phyloP scores from a whole-genome alignment of 805 yeast species.

The Zygoascus tannicola region DNA sequence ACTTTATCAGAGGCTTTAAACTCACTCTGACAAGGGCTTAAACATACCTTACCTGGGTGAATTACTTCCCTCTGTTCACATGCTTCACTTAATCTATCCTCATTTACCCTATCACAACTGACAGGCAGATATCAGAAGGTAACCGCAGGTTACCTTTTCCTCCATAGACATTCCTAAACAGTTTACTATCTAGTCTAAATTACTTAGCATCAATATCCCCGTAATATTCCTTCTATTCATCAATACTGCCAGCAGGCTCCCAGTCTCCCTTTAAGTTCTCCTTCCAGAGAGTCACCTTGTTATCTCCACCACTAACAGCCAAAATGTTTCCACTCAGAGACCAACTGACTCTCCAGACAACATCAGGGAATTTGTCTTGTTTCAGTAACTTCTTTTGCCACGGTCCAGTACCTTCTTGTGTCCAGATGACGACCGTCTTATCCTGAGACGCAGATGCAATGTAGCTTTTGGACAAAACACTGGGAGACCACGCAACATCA shows the following conservation, averaged over 20 bases:
- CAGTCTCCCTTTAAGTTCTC: slow-evolving; percentile 87
- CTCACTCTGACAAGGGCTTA: too few species aligned
- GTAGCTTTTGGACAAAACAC: slow-evolving; percentile 74
- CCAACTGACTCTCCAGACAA: slow-evolving; percentile 98
- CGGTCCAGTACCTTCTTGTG: slow-evolving; percentile 56
- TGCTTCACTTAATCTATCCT: too few species aligned
- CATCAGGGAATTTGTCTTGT: slow-evolving; percentile 85
- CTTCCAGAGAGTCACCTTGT: slow-evolving; percentile 92
- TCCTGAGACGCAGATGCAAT: slow-evolving; percentile 97
- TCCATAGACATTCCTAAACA: too few species aligned
- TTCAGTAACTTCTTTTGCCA: slow-evolving; percentile 79
- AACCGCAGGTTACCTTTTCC: too few species aligned
- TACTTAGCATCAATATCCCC: too few species aligned
- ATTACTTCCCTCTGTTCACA: too few species aligned
- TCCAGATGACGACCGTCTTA: slow-evolving; percentile 90
- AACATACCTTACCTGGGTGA: too few species aligned
- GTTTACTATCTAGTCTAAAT: too few species aligned
- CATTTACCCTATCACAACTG: too few species aligned
- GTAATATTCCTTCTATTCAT: slow-evolving; percentile 57
- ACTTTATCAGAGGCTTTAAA: slow-evolving; percentile 8
- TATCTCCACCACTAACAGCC: slow-evolving; percentile 95
- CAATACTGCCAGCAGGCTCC: slow-evolving; percentile 97
- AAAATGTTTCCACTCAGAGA: slow-evolving; percentile 89
- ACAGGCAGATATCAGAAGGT: too few species aligned
- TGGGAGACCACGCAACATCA: slow-evolving; percentile 97